Conservation (phyloP, 371 early-diverging fungal species). For the Mortierella sp. region DNA sequence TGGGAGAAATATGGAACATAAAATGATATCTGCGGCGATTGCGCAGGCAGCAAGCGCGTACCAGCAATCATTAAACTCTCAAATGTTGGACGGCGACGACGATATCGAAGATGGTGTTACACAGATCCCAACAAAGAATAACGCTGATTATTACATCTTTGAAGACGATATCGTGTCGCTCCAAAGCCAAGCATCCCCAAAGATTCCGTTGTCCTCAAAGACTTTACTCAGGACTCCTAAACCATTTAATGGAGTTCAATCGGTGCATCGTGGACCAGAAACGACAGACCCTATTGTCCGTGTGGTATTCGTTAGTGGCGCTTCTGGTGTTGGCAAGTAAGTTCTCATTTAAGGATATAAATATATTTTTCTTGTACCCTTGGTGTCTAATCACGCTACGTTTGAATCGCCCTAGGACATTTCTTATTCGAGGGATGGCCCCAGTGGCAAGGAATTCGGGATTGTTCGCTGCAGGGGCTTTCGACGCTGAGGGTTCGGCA, state of each 20-base stretch:
- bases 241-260: conserved; percentile 31
- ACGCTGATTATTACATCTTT: conserved; percentile 40
- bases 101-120: conserved; percentile 5
- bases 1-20: conserved; percentile 57
- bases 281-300: conserved; percentile 41
- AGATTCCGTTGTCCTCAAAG: conserved; percentile 42
- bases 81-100: not conserved
- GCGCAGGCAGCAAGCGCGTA: conserved; percentile 48
- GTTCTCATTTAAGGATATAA: not conserved
- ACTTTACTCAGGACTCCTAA: conserved; percentile 28
- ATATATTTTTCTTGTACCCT: not conserved
- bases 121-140: not conserved
- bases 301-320: conserved; percentile 50
- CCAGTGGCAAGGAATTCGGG: conserved; percentile 43
- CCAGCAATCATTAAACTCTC: conserved; percentile 24
- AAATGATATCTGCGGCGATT: conserved; percentile 49
- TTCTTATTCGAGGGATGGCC: conserved; percentile 40
- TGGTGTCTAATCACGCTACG: no score
- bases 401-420: conserved; percentile 18
- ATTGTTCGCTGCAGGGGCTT: conserved; percentile 44
- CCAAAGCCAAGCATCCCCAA: conserved; percentile 26
- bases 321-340: conserved; percentile 55
- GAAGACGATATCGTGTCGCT: conserved; percentile 48
- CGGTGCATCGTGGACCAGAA: conserved; percentile 28
- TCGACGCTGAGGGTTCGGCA: conserved; percentile 28